These are phyloP conservation scores for Priceomyces castillae DNA, from an alignment of 805 yeast species.

Conservation along the genomic window DNA sequence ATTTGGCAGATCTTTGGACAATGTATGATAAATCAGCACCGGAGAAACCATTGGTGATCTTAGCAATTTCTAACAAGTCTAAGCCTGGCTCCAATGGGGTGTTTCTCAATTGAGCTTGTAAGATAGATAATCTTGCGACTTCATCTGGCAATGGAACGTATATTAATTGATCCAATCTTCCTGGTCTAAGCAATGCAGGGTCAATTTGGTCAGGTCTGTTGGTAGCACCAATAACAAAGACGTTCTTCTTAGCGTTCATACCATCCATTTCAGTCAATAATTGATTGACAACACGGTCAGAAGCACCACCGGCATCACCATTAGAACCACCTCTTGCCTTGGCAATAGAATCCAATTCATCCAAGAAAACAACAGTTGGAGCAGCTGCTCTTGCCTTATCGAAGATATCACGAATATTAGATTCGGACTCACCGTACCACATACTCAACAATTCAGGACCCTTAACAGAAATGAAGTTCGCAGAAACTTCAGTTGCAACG, in stretches of 20 bases:
- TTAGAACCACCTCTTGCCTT: constrained; percentile 89
- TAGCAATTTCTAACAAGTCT: constrained; percentile 83
- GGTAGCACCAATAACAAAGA: constrained; percentile 98
- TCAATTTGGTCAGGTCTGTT: constrained; percentile 99
- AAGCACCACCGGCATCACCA: constrained; percentile 96
- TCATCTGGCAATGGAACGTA: constrained; percentile 99
- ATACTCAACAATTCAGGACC: constrained; percentile 96
- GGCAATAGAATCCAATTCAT: constrained; percentile 97
- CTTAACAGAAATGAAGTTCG: constrained; percentile 94
- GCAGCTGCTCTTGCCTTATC: constrained; percentile 99
- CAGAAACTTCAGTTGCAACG: constrained; percentile 98
- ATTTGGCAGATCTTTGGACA: constrained; percentile 98
- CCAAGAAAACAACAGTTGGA: constrained; percentile 97
- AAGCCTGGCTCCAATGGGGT: constrained; percentile 98
- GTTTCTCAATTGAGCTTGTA: constrained; percentile 95
- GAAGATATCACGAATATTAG: constrained; percentile 94
- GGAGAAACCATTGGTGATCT: constrained; percentile 94
- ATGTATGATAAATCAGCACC: constrained; percentile 98
- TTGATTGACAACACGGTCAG: constrained; percentile 95
- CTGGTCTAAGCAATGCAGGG: constrained; percentile 98
- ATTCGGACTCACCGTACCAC: constrained; percentile 99
- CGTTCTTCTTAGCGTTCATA: constrained; percentile 99
- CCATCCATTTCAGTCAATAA: constrained; percentile 98
- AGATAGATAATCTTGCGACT: constrained; percentile 86
- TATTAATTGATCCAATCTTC: constrained; percentile 96